These are phyloP conservation scores for Antrodiella citrinella DNA, from an alignment of 768 basidiomycete species.

Conservation along the genomic window DNA sequence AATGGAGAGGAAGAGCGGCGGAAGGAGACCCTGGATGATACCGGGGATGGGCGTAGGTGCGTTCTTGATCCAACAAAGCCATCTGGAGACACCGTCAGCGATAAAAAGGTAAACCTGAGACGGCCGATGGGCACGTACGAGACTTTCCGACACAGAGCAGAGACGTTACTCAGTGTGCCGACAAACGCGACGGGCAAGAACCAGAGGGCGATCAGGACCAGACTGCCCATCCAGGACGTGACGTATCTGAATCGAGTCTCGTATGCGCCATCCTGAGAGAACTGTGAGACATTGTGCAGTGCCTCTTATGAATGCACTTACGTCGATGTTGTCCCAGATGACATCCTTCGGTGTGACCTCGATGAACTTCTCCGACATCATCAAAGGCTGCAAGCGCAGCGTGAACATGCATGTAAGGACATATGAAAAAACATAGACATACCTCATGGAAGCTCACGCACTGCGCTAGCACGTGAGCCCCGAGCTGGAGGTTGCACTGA, in stretches of 20 bases:
- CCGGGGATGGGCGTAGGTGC: slow-evolving; percentile 28
- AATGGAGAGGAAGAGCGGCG: slow-evolving; percentile 53
- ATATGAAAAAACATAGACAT: too few relatives aligned
- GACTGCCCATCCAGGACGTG: slow-evolving; percentile 46
- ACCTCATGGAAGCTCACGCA: slow-evolving; percentile 47
- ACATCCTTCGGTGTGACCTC: slow-evolving; percentile 47
- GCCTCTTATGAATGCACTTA: slow-evolving; percentile 32
- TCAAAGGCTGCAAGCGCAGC: slow-evolving; percentile 38
- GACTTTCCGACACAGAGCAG: slow-evolving; percentile 40
- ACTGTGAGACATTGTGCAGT: background rate
- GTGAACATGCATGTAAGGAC: too few relatives aligned
- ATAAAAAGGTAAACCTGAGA: background rate
- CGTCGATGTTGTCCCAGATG: slow-evolving; percentile 51
- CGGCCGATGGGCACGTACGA: slow-evolving; percentile 23
- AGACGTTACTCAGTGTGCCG: slow-evolving; percentile 54
- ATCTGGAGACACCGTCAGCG: slow-evolving; percentile 24
- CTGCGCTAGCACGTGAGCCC: slow-evolving; percentile 64
- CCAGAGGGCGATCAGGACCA: slow-evolving; percentile 58
- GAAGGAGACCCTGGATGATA: slow-evolving; percentile 59
- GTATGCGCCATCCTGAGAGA: slow-evolving; percentile 28
- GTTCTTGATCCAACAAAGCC: slow-evolving; percentile 48
- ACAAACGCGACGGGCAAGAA: slow-evolving; percentile 60
- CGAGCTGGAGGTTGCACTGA: slow-evolving; percentile 63
- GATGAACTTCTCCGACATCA: slow-evolving; percentile 56
- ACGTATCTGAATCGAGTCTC: slow-evolving; percentile 48